Conservation (phyloP, 371 early-diverging fungal species). For the Mortierella sp. region DNA sequence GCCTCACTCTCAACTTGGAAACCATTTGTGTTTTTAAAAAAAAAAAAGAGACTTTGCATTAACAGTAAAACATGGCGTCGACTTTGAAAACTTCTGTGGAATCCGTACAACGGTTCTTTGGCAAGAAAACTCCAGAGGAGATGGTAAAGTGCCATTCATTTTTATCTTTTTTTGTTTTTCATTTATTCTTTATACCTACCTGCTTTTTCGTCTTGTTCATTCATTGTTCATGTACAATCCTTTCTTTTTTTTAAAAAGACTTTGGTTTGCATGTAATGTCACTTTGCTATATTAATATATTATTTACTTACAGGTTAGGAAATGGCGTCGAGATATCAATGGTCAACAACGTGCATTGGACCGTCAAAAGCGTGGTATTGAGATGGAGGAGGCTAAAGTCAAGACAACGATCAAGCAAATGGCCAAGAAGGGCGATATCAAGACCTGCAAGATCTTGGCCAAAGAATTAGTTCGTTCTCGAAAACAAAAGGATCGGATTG, state of each 20-base stretch:
- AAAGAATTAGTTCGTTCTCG: conserved; percentile 87
- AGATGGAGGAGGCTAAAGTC: conserved; percentile 86
- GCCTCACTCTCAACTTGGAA: neutral
- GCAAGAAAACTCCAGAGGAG: conserved; percentile 74
- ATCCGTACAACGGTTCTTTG: conserved; percentile 71
- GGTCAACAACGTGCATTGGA: conserved; percentile 91
- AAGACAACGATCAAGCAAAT: conserved; percentile 84
- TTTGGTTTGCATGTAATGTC: too few species aligned
- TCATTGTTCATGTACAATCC: neutral
- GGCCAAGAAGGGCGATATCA: conserved; percentile 88
- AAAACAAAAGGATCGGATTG: conserved; percentile 84
- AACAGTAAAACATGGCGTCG: conserved; percentile 38
- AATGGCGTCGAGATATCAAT: conserved; percentile 91
- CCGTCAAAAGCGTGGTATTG: conserved; percentile 84
- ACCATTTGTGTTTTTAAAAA: neutral
- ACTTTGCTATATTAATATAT: neutral
- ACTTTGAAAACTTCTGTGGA: conserved; percentile 46
- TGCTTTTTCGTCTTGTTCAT: neutral
- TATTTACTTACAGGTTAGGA: conserved; percentile 73
- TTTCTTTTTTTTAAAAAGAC: too few species aligned
- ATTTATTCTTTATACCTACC: neutral
- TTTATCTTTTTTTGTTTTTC: neutral
- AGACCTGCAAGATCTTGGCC: conserved; percentile 84
- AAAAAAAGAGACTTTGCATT: neutral
- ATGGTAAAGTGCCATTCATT: conserved; percentile 55